These are phyloP conservation scores for Leptodontidium sp. DNA, from an alignment of 2,329 filamentous ascomycete genomes.

Conservation along the genomic window DNA sequence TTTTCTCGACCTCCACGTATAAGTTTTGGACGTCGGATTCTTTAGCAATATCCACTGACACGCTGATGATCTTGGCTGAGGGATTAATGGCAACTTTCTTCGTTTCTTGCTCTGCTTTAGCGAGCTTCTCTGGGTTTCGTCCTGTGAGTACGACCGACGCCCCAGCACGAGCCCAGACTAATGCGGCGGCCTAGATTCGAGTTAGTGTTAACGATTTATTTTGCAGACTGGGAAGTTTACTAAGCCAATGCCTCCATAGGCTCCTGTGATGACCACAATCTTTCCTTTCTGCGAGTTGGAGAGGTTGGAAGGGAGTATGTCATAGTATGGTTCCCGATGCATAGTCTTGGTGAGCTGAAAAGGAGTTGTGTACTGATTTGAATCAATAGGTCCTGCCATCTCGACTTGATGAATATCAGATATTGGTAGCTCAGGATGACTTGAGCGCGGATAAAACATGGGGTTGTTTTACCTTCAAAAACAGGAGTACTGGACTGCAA, in stretches of 20 bases:
- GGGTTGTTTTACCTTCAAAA: no score
- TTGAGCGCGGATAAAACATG: no score
- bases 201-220: not conserved
- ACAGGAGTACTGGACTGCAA: no score
- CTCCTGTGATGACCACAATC: constrained; percentile 43
- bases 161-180: constrained; percentile 43
- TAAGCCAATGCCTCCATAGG: constrained; percentile 44
- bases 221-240: constrained; percentile 32
- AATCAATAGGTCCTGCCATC: constrained; percentile 29
- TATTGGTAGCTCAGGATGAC: not conserved
- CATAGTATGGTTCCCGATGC: constrained; percentile 42
- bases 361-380: constrained; percentile 37
- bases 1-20: constrained; percentile 30
- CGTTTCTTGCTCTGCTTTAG: constrained; percentile 38
- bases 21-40: constrained; percentile 35
- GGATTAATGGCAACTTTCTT: constrained; percentile 51
- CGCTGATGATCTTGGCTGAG: constrained; percentile 26
- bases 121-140: constrained; percentile 35
- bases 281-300: constrained; percentile 37
- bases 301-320: constrained; percentile 39
- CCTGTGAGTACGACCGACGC: constrained; percentile 46
- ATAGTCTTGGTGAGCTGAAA: constrained; percentile 39
- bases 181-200: constrained; percentile 35
- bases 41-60: constrained; percentile 31
- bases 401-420: constrained; percentile 29